phyloP scores from a whole-genome alignment of 768 basidiomycete species.

The Amanita rimosa region DNA sequence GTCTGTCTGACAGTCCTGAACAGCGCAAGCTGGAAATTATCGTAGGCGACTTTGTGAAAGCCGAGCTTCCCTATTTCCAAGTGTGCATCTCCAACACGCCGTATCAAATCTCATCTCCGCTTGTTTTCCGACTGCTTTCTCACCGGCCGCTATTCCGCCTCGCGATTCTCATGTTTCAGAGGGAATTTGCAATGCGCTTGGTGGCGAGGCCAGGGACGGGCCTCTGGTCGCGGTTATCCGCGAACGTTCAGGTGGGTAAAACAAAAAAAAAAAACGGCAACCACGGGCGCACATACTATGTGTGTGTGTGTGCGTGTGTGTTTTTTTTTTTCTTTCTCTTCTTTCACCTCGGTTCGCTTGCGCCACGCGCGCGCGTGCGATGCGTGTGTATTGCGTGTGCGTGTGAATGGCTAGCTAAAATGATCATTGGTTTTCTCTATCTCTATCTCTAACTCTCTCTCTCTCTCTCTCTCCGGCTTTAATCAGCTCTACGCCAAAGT shows the following conservation, averaged over 20 bases:
- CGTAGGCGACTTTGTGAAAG: slow-evolving; percentile 97
- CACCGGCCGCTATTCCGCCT: slow-evolving; percentile 90
- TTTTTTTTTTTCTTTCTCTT: no score
- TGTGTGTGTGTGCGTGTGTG: no score
- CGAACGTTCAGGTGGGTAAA: slow-evolving; percentile 69
- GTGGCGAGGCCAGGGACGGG: slow-evolving; percentile 75
- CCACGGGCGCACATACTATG: neutral
- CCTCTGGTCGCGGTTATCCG: slow-evolving; percentile 89
- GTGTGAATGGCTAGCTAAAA: neutral
- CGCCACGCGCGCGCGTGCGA: no score
- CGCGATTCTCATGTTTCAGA: slow-evolving; percentile 99
- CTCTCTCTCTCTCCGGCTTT: no score
- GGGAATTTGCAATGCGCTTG: slow-evolving; percentile 92
- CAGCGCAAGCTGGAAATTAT: slow-evolving; percentile 92
- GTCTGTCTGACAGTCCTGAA: slow-evolving; percentile 68
- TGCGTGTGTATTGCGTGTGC: neutral
- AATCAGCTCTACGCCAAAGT: slow-evolving; percentile 89
- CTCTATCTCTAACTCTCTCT: no score
- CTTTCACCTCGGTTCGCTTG: no score
- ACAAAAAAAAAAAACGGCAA: no score
- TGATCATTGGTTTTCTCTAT: neutral
- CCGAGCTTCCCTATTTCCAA: slow-evolving; percentile 96
- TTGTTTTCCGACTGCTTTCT: slow-evolving; percentile 93
- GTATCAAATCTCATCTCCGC: slow-evolving; percentile 96
- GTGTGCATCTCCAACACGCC: slow-evolving; percentile 99